Base-by-base conservation (phyloP, 305 asterid genomes). In the Ilex paraguariensis region DNA sequence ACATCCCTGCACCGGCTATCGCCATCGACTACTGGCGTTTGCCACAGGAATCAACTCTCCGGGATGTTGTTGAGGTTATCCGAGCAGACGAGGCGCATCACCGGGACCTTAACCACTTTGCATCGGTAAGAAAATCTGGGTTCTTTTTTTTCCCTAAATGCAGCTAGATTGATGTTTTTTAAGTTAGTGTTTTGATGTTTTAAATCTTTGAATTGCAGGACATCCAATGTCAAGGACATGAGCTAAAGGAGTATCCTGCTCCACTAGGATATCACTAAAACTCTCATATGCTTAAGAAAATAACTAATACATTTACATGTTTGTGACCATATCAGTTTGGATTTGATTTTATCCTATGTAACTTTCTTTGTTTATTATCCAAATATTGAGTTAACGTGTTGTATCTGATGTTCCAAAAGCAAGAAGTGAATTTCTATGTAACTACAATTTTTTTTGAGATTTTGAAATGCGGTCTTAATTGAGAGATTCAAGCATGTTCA, bases 21-120 rank as follows among this genome's bases (percentile, higher is more conserved):
- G 88, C 95, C 13, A 70, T 83, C 33, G 95, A 86, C 7, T 86
- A 84, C 66, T 86, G 95, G 91, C 79, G 82, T 8, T 39, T 86
- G 73, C 82, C 95, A 7, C 50, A 67, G 1, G 61, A 72, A 10
- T 54, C 95, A 14, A 84, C 86, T 3, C 75, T 86, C 11, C 76
- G 71, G 13, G 91, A 86, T 57, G 95, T 86, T 3, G 77, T 86
- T 30, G 76, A 78, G 45, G 91, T 86, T 13, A 78, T 86, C 17
- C 59, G 88, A 40, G 95, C 91, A 3, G 95, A 84, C 42, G 95
- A 86, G 73, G 95, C 91, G 6, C 95, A 86, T 64, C 95, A 86
- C 66, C 86, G 95, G 4, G 95, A 86, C 60, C 77, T 86, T 17
- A 86, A 86, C 62, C 95, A 86, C 61, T 86, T 74, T 58, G 88